Evolutionary conservation across 306 rosid genomes (phyloP), one percentile per base, ranked within the genome.

Genomic region (Castanospermum australe): DNA sequence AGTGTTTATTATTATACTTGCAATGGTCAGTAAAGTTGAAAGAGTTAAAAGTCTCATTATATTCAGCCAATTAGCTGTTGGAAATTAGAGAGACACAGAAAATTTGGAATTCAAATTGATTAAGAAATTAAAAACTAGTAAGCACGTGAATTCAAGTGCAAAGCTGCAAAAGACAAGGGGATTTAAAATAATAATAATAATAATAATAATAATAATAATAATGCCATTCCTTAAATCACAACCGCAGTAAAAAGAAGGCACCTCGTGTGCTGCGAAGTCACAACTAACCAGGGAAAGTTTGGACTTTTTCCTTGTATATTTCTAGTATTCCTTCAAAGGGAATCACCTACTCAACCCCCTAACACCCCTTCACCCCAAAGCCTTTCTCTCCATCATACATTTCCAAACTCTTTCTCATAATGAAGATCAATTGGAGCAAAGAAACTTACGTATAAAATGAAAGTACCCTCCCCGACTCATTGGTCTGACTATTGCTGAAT

Each of bases 301-400:
- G 7, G 66, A 21, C n/a, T 35, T 18, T 36, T 51, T 71, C n/a
- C 77, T 35, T 54, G 21, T 55, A 33, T 42, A 67, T 38, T 52
- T 68, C 61, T 59, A 59, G 56, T 73, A 28, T 69, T 77, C 73
- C 88, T 84, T 84, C 76, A 64, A 84, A 76, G 82, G 82, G 64
- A 75, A 75, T 45, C 74, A 22, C 64, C 65, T 38, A 21, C 13
- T 5, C 33, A 11, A 35, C 24, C 7, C 28, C 73, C 22, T 32
- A 33, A 33, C 38, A 52, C 44, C 33, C 42, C 33, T 42, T 9
- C 21, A n/a, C 61, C 13, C 54, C 64, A 4, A 20, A 14, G 30
- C 69, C 47, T 4, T 62, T 71, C 14, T 22, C 50, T 71, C 22
- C 65, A 35, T 72, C 62, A 4, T 38, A 21, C 66, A 41, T 42